Evolutionary conservation across 495 filamentous ascomycete species (phyloP).

Genomic region (Sphaerosporella brunnea): DNA sequence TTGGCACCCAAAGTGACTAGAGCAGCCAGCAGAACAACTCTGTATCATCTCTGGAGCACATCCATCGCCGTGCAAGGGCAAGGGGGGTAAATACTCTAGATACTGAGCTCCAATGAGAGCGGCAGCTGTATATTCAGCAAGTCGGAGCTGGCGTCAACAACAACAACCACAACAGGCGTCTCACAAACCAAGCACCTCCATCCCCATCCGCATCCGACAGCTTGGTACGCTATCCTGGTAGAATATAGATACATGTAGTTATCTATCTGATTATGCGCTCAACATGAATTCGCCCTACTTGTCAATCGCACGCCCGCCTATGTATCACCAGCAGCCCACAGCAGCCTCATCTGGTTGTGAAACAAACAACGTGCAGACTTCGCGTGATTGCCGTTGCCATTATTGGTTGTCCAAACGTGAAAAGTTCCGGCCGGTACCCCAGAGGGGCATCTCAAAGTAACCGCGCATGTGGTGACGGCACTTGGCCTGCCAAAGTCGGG

Average conservation of each 20-base stretch:
- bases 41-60: background rate
- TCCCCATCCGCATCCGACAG: background rate
- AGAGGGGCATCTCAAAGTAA: background rate
- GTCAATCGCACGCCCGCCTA: background rate
- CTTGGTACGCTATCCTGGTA: conserved; percentile 5
- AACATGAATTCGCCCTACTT: background rate
- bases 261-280: conserved; percentile 4
- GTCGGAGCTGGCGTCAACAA: conserved; percentile 7
- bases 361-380: conserved; percentile 3
- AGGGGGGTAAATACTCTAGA: background rate
- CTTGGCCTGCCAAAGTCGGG: too few relatives aligned
- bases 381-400: background rate
- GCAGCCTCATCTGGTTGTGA: conserved; percentile 1
- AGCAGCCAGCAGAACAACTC: background rate
- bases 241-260: too few relatives aligned
- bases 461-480: too few relatives aligned
- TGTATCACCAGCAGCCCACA: background rate
- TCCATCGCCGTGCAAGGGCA: background rate
- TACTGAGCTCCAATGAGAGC: conserved; percentile 1
- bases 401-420: conserved; percentile 2
- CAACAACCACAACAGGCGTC: background rate
- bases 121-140: conserved; percentile 6
- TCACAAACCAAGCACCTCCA: background rate
- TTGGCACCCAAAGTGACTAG: background rate
- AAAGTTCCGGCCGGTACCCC: background rate